Evolutionary conservation across 2,329 filamentous ascomycete genomes (phyloP).

Genomic region (Fusarium fujikuroi): DNA sequence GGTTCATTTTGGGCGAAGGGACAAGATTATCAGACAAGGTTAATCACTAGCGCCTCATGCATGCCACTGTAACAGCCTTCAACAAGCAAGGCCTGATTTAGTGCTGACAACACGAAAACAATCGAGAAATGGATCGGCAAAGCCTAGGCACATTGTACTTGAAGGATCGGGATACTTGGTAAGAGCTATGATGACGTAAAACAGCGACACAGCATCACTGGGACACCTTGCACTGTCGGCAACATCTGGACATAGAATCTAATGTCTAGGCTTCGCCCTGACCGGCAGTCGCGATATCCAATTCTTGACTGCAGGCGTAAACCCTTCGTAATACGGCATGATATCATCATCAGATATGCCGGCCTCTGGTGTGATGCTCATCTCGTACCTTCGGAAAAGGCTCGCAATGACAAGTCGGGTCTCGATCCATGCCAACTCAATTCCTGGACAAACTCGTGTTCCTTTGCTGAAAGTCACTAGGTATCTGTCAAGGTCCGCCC

Average conservation of each 20-base stretch:
- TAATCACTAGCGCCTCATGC: not conserved
- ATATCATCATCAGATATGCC: slow-evolving; percentile 3
- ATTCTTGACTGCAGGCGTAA: slow-evolving; percentile 9
- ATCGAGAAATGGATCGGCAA: not conserved
- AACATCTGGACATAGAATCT: not conserved
- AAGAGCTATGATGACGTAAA: not conserved
- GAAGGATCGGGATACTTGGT: not conserved
- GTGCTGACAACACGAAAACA: not conserved
- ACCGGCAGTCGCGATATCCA: slow-evolving; percentile 10
- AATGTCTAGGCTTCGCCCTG: not conserved
- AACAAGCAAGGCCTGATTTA: not conserved
- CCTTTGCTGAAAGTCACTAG: slow-evolving; percentile 8
- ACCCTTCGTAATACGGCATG: slow-evolving; percentile 8
- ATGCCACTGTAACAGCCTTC: not conserved
- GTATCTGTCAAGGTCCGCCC: not conserved
- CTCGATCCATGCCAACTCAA: slow-evolving; percentile 10
- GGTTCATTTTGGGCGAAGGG: not conserved
- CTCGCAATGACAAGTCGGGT: not conserved
- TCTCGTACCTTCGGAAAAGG: slow-evolving; percentile 2
- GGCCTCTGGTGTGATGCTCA: not conserved
- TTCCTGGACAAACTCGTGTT: slow-evolving; percentile 3
- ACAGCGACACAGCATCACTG: not conserved
- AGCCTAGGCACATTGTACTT: not conserved
- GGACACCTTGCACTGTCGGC: not conserved
- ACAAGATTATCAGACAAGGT: not conserved